Evolutionary conservation across 257 asterid species (phyloP).

Genomic region (Euphrasia confusa): DNA sequence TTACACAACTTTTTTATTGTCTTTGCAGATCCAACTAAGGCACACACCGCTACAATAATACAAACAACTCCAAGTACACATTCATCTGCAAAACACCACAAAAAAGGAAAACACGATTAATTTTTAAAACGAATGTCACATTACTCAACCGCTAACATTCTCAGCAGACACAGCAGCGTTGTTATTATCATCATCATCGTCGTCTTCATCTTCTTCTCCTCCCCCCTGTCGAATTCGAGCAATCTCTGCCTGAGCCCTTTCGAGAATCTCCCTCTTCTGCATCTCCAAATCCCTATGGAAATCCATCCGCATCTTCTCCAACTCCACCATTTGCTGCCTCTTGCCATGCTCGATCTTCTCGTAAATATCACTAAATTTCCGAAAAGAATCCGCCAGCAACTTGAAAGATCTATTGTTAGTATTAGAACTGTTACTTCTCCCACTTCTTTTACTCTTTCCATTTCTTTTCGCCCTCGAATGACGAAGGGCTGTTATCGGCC

Average conservation of each 20-base stretch:
- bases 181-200: neutral
- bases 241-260: slow-evolving; percentile 74
- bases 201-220: slow-evolving; percentile 42
- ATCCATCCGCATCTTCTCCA: slow-evolving; percentile 11
- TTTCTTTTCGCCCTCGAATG: slow-evolving; percentile 41
- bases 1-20: slow-evolving; percentile 1
- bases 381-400: slow-evolving; percentile 72
- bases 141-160: slow-evolving; percentile 38
- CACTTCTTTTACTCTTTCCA: slow-evolving; percentile 30
- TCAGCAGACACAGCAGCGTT: slow-evolving; percentile 35
- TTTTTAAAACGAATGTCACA: neutral
- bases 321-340: slow-evolving; percentile 64
- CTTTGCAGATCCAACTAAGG: neutral
- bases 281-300: slow-evolving; percentile 10
- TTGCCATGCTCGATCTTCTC: slow-evolving; percentile 77
- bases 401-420: slow-evolving; percentile 25
- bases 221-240: slow-evolving; percentile 56
- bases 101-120: neutral
- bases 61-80: neutral
- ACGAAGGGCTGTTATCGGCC: slow-evolving; percentile 37
- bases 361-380: slow-evolving; percentile 62
- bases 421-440: neutral
- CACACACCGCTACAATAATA: neutral
- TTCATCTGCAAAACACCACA: slow-evolving; percentile 6
- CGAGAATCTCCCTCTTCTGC: slow-evolving; percentile 7